phyloP scores from a whole-genome alignment of 176 grass and related monocot species.

The Musa schizocarpa region DNA sequence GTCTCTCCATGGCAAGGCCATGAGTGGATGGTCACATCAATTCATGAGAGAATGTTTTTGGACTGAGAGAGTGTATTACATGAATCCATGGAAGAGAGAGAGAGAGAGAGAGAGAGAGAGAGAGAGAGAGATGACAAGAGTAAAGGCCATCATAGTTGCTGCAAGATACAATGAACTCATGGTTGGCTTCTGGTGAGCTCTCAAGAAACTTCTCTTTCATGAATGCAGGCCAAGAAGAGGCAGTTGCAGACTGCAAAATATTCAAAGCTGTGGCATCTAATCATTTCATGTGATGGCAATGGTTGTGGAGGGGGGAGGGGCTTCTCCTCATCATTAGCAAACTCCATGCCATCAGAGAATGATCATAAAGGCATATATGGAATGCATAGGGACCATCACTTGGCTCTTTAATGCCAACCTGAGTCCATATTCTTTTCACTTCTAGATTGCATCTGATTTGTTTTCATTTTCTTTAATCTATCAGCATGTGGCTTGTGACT shows the following conservation, averaged over 20 bases:
- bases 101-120: no score
- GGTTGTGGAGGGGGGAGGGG: no score
- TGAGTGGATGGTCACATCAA: no score
- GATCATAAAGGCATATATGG: constrained; percentile 3
- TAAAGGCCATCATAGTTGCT: constrained; percentile 13
- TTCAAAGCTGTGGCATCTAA: constrained; percentile 51
- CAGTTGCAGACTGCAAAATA: constrained; percentile 9
- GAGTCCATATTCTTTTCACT: not conserved
- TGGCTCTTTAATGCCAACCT: not conserved
- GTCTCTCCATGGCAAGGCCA: no score
- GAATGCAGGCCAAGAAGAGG: constrained; percentile 22
- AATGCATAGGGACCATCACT: not conserved
- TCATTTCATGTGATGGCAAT: constrained; percentile 50
- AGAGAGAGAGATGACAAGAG: no score
- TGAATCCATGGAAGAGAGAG: not conserved
- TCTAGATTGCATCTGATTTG: no score
- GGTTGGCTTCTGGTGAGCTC: constrained; percentile 22
- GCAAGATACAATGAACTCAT: constrained; percentile 67
- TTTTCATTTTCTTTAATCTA: no score
- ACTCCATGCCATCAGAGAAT: constrained; percentile 15
- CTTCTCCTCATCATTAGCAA: constrained; percentile 21
- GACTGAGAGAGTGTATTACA: not conserved
- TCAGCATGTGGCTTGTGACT: no score
- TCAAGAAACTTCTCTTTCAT: constrained; percentile 22
- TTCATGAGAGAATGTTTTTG: no score